Conservation (phyloP, 805 yeast genomes). For the Brettanomyces anomalus region DNA sequence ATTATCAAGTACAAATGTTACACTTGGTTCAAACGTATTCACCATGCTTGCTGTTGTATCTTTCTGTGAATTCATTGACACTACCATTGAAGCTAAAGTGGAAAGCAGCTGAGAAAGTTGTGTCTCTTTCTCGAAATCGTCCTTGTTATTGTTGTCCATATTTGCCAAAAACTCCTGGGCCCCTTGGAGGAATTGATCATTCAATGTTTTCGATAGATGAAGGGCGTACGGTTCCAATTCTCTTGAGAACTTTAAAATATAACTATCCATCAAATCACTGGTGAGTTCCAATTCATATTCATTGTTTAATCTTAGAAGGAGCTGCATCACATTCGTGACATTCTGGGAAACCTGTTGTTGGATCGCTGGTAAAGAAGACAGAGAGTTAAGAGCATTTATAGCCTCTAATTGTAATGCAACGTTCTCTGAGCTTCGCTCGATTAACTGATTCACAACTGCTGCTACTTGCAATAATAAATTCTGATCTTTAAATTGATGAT, state of each 20-base stretch:
- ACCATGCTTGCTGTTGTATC: conserved; percentile 59
- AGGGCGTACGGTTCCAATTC: conserved; percentile 87
- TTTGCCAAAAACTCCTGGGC: conserved; percentile 56
- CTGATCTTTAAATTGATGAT: conserved; percentile 1
- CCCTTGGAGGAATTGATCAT: conserved; percentile 63
- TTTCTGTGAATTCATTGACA: conserved; percentile 71
- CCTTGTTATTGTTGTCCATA: conserved; percentile 17
- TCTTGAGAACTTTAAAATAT: conserved; percentile 77
- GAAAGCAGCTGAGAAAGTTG: conserved; percentile 77
- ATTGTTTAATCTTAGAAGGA: conserved; percentile 59
- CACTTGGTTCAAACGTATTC: conserved; percentile 58
- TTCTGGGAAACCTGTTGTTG: conserved; percentile 49
- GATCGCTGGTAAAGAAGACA: conserved; percentile 34
- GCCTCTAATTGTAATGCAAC: conserved; percentile 39
- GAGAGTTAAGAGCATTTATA: conserved; percentile 40
- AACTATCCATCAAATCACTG: conserved; percentile 85
- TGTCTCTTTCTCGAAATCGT: conserved; percentile 58
- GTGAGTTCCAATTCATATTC: conserved; percentile 77
- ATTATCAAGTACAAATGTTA: conserved; percentile 56
- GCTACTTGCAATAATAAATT: neutral
- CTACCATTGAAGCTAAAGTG: conserved; percentile 72
- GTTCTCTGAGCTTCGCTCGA: neutral
- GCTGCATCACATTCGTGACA: conserved; percentile 71
- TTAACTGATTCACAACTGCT: neutral
- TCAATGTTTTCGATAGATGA: conserved; percentile 52